A percentile compares a stretch with the other conserved stretches of the same genome.
Conservation (phyloP, 2,329 filamentous ascomycete species). For the Fusarium sp. region DNA sequence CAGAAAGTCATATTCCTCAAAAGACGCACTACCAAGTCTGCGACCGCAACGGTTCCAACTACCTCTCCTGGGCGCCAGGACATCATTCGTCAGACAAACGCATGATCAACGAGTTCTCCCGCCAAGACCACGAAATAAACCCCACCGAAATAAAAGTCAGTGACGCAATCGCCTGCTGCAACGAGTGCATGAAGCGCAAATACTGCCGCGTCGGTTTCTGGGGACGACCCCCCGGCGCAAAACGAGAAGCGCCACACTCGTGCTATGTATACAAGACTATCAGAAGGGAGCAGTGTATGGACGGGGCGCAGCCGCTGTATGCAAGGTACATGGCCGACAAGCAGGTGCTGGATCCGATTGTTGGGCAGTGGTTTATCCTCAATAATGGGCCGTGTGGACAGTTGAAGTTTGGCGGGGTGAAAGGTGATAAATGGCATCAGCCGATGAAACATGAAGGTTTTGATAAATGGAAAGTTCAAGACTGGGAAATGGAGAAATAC, state of each 20-base stretch:
- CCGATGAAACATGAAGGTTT: not conserved
- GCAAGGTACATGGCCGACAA: not conserved
- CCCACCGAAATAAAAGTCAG: not conserved
- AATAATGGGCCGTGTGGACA: not conserved
- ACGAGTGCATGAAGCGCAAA: not conserved
- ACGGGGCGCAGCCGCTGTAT: not conserved
- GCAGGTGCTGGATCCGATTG: not conserved
- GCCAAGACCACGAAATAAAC: not conserved
- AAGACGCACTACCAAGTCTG: not conserved
- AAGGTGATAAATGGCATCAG: not conserved
- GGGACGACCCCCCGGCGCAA: not conserved
- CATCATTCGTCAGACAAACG: rapidly evolving
- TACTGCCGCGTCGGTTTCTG: not conserved
- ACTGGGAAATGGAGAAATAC: not conserved
- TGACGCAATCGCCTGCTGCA: not conserved
- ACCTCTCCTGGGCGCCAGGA: not conserved
- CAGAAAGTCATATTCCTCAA: not conserved
- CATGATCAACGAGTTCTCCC: not conserved
- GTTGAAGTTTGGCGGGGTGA: not conserved
- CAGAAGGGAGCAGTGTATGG: not conserved
- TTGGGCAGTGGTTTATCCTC: not conserved
- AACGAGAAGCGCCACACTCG: rapidly evolving
- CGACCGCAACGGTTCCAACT: not conserved
- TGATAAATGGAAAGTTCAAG: not conserved
- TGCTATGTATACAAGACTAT: not conserved